Conservation (phyloP, 2,329 filamentous ascomycete species). For the Diaporthe humulicola region DNA sequence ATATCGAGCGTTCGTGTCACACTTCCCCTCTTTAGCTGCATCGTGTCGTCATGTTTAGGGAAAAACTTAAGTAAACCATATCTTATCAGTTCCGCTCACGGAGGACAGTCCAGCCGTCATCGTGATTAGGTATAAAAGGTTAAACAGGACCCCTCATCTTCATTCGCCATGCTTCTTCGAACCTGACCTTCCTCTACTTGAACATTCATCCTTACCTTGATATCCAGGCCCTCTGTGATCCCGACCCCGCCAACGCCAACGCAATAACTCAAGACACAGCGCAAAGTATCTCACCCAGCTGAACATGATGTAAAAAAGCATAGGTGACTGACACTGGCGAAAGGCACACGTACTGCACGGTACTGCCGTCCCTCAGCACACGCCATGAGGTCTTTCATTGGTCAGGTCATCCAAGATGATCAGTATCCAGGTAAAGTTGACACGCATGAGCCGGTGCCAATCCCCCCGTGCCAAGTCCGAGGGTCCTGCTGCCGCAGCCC, state of each 20-base stretch:
- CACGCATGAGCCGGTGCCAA: slow-evolving; percentile 53
- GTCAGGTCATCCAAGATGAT: slow-evolving; percentile 41
- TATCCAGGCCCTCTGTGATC: not conserved
- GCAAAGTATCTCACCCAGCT: slow-evolving; percentile 17
- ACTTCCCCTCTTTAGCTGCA: not conserved
- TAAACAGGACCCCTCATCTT: not conserved
- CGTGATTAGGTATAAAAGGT: not conserved
- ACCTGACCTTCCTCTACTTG: fast-evolving
- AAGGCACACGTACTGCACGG: slow-evolving; percentile 25
- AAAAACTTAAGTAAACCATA: not conserved
- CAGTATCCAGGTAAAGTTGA: slow-evolving; percentile 51
- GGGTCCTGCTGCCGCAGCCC: not conserved
- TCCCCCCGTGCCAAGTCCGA: slow-evolving; percentile 34
- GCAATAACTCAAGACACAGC: not conserved
- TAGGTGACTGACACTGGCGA: slow-evolving; percentile 14
- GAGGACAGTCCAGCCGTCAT: not conserved
- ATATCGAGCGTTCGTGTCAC: not conserved
- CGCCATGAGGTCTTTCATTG: slow-evolving; percentile 41
- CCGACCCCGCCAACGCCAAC: too few species aligned
- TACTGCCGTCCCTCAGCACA: slow-evolving; percentile 31
- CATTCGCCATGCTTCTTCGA: not conserved
- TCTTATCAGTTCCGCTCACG: slow-evolving; percentile 4
- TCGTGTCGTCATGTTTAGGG: not conserved
- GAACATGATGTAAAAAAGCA: not conserved
- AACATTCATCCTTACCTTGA: not conserved